Evolutionary conservation across 768 basidiomycete genomes (phyloP).

Genomic region (Trametes coccinea): DNA sequence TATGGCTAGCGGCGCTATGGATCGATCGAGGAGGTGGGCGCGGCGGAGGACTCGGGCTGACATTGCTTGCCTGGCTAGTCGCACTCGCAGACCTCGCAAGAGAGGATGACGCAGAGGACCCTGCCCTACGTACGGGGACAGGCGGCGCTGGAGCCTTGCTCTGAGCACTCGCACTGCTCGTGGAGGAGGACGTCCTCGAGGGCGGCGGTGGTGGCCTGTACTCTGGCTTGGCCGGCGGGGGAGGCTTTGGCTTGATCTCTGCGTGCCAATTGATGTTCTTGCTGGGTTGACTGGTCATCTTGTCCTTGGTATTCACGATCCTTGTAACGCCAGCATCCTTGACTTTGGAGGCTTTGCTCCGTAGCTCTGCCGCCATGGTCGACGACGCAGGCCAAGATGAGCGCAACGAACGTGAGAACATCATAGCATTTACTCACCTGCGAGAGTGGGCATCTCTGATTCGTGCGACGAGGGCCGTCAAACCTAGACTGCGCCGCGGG

Average conservation of each 20-base stretch:
- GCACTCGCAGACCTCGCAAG: background rate
- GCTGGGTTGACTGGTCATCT: conserved; percentile 54
- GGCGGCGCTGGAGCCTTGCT: conserved; percentile 1
- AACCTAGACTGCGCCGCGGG: conserved; percentile 10
- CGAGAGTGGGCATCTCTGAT: background rate
- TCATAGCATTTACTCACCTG: background rate
- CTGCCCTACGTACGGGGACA: background rate
- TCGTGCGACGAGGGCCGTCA: background rate
- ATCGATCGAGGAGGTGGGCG: conserved; percentile 1
- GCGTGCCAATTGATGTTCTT: conserved; percentile 67
- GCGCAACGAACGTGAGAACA: background rate
- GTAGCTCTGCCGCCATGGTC: conserved; percentile 44
- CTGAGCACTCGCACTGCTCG: background rate
- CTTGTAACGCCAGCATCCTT: conserved; percentile 56
- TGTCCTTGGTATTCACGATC: conserved; percentile 56
- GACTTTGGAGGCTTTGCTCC: conserved; percentile 62
- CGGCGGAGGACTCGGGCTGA: background rate
- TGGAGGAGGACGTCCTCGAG: conserved; percentile 10
- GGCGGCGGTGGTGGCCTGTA: conserved; percentile 8
- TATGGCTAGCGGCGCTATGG: background rate
- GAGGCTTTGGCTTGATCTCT: conserved; percentile 49
- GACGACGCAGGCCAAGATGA: background rate
- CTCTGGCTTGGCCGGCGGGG: conserved; percentile 28
- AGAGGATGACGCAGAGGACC: conserved; percentile 1
- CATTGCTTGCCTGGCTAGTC: background rate